A percentile compares a stretch with the other conserved stretches of the same genome.
Evolutionary conservation across 768 basidiomycete species (phyloP).

Genomic region (Russula virescens): DNA sequence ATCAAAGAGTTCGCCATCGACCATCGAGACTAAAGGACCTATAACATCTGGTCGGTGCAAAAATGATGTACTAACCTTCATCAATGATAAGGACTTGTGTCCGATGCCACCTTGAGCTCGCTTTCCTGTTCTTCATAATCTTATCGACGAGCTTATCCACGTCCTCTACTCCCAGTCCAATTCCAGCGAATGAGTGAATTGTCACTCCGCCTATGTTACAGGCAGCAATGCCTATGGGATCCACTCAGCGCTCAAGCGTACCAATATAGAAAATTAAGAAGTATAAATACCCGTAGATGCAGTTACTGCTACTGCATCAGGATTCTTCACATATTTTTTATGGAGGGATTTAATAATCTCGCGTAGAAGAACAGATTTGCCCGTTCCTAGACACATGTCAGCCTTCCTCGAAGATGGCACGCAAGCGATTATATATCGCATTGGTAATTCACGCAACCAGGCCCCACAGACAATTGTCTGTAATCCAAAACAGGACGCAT

Average conservation of each 20-base stretch:
- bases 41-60: slow-evolving; percentile 8
- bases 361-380: slow-evolving; percentile 90
- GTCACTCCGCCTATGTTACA: slow-evolving; percentile 97
- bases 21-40: slow-evolving; percentile 78
- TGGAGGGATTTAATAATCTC: slow-evolving; percentile 80
- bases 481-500: slow-evolving; percentile 4
- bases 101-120: slow-evolving; percentile 69
- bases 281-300: slow-evolving; percentile 73
- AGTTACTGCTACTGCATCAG: slow-evolving; percentile 84
- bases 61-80: slow-evolving; percentile 47
- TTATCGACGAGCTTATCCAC: slow-evolving; percentile 57
- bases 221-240: slow-evolving; percentile 73
- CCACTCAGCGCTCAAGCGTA: not conserved
- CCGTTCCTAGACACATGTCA: slow-evolving; percentile 59
- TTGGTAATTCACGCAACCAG: not conserved
- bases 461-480: not conserved
- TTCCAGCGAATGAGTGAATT: slow-evolving; percentile 92
- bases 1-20: slow-evolving; percentile 90
- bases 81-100: slow-evolving; percentile 83
- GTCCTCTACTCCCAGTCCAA: slow-evolving; percentile 72
- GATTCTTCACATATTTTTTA: slow-evolving; percentile 44
- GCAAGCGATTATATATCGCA: not conserved
- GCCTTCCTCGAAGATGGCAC: not conserved
- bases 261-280: not conserved
- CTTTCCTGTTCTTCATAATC: slow-evolving; percentile 80